Conservation (phyloP, 345 rosid genomes). For the Mallotus nudiflorus region DNA sequence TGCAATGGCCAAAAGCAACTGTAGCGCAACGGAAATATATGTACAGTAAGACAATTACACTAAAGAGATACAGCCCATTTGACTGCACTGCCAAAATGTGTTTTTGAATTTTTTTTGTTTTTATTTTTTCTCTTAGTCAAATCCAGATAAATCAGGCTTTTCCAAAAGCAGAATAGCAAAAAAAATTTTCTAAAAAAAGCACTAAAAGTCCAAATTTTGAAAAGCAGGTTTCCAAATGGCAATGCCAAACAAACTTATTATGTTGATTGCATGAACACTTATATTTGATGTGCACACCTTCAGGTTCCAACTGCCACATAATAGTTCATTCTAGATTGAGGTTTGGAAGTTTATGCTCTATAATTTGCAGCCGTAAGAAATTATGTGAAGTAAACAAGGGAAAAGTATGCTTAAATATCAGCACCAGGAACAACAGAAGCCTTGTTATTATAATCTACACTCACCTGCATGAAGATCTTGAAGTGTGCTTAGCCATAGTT, state of each 20-base stretch:
- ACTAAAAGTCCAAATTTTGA: too few species aligned
- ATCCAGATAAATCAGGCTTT: too few species aligned
- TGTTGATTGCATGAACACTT: not conserved
- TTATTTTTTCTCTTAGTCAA: too few species aligned
- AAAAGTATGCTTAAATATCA: slow-evolving; percentile 1
- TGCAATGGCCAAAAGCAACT: slow-evolving; percentile 2
- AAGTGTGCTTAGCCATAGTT: slow-evolving; percentile 94
- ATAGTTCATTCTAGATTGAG: not conserved
- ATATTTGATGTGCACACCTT: not conserved
- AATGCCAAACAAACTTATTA: too few species aligned
- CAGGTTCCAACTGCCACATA: slow-evolving; percentile 13
- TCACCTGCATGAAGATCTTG: slow-evolving; percentile 95
- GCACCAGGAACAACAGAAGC: slow-evolving; percentile 18
- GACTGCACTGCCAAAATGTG: too few species aligned
- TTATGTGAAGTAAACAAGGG: not conserved
- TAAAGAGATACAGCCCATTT: not conserved
- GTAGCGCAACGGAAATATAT: slow-evolving; percentile 1
- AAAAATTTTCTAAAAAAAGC: too few species aligned
- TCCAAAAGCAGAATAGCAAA: too few species aligned
- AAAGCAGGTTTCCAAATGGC: too few species aligned
- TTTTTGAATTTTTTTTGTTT: too few species aligned
- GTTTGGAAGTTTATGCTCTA: not conserved
- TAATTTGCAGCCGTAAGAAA: not conserved
- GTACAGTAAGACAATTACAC: not conserved
- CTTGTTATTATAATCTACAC: slow-evolving; percentile 13